Evolutionary conservation across 345 rosid genomes (phyloP).

Genomic region (Citrus medica): DNA sequence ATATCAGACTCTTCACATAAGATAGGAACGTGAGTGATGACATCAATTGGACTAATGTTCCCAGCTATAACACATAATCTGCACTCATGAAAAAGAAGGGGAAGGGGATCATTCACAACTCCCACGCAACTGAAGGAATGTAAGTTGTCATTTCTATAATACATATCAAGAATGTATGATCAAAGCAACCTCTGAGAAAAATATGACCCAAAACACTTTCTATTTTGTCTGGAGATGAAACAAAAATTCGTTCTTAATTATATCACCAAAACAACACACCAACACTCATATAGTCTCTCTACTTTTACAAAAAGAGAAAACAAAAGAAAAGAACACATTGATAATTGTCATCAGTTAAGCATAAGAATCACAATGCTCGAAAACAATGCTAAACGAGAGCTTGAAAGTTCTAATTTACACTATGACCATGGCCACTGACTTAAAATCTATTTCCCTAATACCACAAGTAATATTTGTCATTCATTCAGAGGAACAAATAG

Average conservation of each 20-base stretch:
- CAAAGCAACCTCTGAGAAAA: background rate
- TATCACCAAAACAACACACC: background rate
- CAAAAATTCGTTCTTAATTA: background rate
- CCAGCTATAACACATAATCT: conserved; percentile 95
- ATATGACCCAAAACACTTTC: background rate
- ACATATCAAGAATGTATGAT: background rate
- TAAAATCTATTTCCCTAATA: background rate
- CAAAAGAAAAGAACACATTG: background rate
- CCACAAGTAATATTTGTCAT: background rate
- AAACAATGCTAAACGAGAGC: background rate
- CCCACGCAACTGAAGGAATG: background rate
- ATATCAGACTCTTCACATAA: conserved; percentile 83
- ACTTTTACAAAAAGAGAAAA: background rate
- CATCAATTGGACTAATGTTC: conserved; percentile 97
- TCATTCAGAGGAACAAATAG: background rate
- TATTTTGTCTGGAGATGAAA: background rate
- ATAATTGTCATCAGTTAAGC: background rate
- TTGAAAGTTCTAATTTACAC: background rate
- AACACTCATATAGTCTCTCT: background rate
- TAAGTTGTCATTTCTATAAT: background rate
- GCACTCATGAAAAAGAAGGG: conserved; percentile 13
- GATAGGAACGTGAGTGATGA: conserved; percentile 90
- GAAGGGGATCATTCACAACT: background rate
- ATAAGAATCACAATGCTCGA: background rate
- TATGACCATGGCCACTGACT: too few relatives aligned